Evolutionary conservation across 192 early-diverging fungal genomes (phyloP), one percentile per base, ranked within the genome.

Genomic region (Pilaira anomala): DNA sequence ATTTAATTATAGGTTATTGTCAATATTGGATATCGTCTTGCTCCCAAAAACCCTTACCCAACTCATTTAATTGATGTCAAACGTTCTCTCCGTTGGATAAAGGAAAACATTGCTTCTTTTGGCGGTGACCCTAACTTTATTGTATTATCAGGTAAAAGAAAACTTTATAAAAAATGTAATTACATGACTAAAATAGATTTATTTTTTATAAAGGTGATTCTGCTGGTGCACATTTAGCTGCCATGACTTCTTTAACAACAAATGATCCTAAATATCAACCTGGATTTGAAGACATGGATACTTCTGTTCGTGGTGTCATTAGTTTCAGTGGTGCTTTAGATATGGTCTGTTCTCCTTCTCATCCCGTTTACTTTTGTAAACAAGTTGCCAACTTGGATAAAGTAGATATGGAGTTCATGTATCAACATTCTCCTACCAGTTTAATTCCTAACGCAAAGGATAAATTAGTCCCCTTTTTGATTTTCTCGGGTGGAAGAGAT

Each of bases 71-170:
- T 84, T 12, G 87, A 91, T 63, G 79, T 85, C 50, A 88, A 91
- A 62, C 78, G 87, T 5, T 83, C 84, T 25, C 60, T 91, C 42
- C 75, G 86, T 33, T 91, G 89, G 89, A 76, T 85, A 12, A 85
- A 80, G 44, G 61, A 76, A 40, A 83, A 85, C 53, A 80, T 87
- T 48, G 65, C 58, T 36, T 66, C 65, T 12, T 89, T 84, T 68
- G 87, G 87, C 46, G 89, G 89, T 7, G 79, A 91, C 63, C 81
- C 89, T 7, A 56, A 73, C 14, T 89, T 85, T 48, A 79, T 91
- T 54, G 80, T 82, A 11, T 73, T 88, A 48, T 68, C 77, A 18
- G 86, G 86, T 62, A 74, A 68, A 1, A 11, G 14, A 12, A 14
- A 9, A 6, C 9, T 8, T 26, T 52, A 25, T 29, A 14, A 29